Base-by-base conservation (phyloP, 495 filamentous ascomycete species). In the Aspergillus saccharolyticus region DNA sequence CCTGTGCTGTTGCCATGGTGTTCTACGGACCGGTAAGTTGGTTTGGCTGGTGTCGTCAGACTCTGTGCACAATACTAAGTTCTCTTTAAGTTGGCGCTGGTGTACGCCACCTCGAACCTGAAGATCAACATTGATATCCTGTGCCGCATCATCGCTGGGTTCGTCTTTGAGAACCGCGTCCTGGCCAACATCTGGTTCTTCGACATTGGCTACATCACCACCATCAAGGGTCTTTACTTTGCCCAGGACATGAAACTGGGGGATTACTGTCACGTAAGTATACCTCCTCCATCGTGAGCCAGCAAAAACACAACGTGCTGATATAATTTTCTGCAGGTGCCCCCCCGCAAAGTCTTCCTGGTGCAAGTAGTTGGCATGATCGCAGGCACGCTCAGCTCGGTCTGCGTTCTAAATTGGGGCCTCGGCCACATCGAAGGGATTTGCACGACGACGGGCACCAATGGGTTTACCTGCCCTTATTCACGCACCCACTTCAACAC, bases 141-240 rank as follows among this genome's bases (percentile, higher is more conserved):
- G 42, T 91, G 90, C 69, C 89, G 92, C 63, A 81, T 94, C 45
- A 84, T 93, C 52, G 89, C 87, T 22, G 90, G 90, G 20, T 81
- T 78, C 43, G 70, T 89, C 19, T 94, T 93, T 63, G 88, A 89
- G 12, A 89, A 90, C 17, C 84, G 86, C 21, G 88, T 89, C 33
- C 91, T 95, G 63, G 93, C 93, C 83, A 89, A 93, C 43, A 94
- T 94, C 65, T 86, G 88, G 44, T 94, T 89, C 7, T 92, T 66
- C 25, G 56, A 63, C 45, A 55, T 93, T 61, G 88, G 89, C 25
- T 86, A 89, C 69, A 91, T 91, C 58, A 87, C 85, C 1, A 89
- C 85, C 1, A 85, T 87, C 5, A 89, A 96, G 71, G 90, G 90
- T 33, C 80, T 96, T 53, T 91, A 91, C 66, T 95, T 95, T 70